Evolutionary conservation across 176 grass and related monocot species (phyloP), one percentile per base, ranked within the genome.

Genomic region (Ananas comosus): DNA sequence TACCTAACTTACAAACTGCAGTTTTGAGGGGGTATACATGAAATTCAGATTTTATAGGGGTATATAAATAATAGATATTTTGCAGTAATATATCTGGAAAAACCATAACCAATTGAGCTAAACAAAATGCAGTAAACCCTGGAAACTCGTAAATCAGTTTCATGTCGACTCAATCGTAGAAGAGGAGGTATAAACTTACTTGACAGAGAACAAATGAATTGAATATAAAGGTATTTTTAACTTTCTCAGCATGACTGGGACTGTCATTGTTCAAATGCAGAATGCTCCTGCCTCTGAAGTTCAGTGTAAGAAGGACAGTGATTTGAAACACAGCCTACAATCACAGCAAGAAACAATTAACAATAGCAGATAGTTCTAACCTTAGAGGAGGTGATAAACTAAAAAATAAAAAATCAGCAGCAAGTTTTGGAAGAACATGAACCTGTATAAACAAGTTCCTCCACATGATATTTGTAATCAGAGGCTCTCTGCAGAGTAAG

Each of bases 381-480:
- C 71, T 29, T 24, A 61, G 10, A 8, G 10, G 9, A 16, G 1
- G 51, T 51, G 24, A 48, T 42, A 42, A 42, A 42, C 33, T 42
- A 42, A 42, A 22, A 65, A n/a, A n/a, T n/a, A n/a, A 14, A 24
- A 19, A 1, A 7, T 18, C n/a, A 59, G 21, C 9, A 18, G 17
- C 17, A 10, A 18, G 16, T 61, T n/a, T 18, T 11, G 9, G 21
- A 61, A 9, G 17, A 61, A n/a, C 21, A 66, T 70, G 72, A 81
- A 90, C 94, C 94, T 93, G 91, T 33, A 99, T 80, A 65, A 99
- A 74, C 66, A 93, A 79, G 70, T 99, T 99, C 71, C 89, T 92
- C 94, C 89, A 97, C 94, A 97, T 97, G 68, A 92, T 81, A 88
- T 97, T 97, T 79, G 94, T 90, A 76, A 97, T 53, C 71, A 97